Conservation (phyloP, 2,329 filamentous ascomycete species). For the Alternaria viburni region DNA sequence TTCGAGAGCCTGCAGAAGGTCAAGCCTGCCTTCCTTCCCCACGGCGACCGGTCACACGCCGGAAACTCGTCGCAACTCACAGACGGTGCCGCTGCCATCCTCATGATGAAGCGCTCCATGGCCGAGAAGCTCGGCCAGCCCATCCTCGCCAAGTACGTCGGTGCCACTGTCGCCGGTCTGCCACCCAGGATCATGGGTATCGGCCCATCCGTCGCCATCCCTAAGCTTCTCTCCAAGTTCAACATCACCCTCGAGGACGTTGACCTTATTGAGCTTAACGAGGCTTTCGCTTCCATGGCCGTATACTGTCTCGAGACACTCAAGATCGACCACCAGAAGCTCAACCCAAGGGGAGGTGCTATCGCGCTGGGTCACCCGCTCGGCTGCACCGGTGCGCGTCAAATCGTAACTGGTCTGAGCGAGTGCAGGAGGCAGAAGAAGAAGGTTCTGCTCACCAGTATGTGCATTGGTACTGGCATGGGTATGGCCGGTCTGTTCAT, state of each 20-base stretch:
- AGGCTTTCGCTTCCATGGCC: slow-evolving; percentile 97
- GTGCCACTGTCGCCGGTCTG: slow-evolving; percentile 87
- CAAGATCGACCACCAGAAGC: slow-evolving; percentile 73
- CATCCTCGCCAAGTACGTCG: slow-evolving; percentile 93
- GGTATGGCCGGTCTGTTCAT: slow-evolving; percentile 72
- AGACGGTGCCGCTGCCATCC: slow-evolving; percentile 86
- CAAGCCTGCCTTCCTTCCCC: slow-evolving; percentile 86
- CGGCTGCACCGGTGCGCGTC: slow-evolving; percentile 77
- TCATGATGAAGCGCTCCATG: slow-evolving; percentile 93
- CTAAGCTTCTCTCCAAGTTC: slow-evolving; percentile 84
- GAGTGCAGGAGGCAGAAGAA: slow-evolving; percentile 84
- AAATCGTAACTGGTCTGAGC: slow-evolving; percentile 88
- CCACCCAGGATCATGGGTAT: slow-evolving; percentile 97
- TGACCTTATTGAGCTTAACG: slow-evolving; percentile 93
- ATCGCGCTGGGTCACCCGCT: slow-evolving; percentile 84
- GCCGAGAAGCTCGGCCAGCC: slow-evolving; percentile 87
- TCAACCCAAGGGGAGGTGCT: slow-evolving; percentile 82
- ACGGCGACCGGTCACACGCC: slow-evolving; percentile 83
- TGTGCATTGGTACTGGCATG: slow-evolving; percentile 77
- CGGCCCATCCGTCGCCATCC: slow-evolving; percentile 72
- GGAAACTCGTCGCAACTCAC: slow-evolving; percentile 96
- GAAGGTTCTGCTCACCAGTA: slow-evolving; percentile 89
- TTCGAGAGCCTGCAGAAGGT: slow-evolving; percentile 83
- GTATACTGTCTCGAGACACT: slow-evolving; percentile 81
- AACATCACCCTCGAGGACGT: slow-evolving; percentile 80